These are phyloP conservation scores for Sphaerosporella brunnea DNA, from an alignment of 495 filamentous ascomycete species.

Conservation along the genomic window DNA sequence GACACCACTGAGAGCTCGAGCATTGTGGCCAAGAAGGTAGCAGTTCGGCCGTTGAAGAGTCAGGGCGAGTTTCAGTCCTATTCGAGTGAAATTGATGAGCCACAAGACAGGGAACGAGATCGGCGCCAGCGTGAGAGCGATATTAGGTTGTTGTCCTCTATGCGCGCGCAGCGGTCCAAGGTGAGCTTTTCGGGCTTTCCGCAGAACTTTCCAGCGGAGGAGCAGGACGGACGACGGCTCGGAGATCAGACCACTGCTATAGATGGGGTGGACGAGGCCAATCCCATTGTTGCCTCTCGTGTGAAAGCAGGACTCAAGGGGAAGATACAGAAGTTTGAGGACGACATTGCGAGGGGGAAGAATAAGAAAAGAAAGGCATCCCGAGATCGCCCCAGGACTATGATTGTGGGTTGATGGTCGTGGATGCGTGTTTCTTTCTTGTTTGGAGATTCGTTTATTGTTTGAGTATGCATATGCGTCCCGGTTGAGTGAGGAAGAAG, in stretches of 20 bases:
- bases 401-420: not conserved
- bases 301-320: not conserved
- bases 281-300: no score
- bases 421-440: not conserved
- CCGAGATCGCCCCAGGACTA: constrained; percentile 3
- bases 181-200: not conserved
- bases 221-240: not conserved
- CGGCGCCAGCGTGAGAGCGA: not conserved
- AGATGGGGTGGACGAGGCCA: not conserved
- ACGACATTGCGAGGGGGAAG: not conserved
- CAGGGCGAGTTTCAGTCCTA: not conserved
- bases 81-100: not conserved
- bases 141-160: not conserved
- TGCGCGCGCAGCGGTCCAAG: not conserved
- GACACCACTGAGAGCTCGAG: not conserved
- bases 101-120: not conserved
- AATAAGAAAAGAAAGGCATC: not conserved
- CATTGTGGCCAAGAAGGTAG: not conserved
- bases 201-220: constrained; percentile 1
- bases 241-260: not conserved
- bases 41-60: not conserved
- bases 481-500: not conserved
- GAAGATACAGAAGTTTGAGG: not conserved
- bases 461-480: not conserved
- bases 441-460: not conserved